phyloP scores from a whole-genome alignment of 495 filamentous ascomycete species.

The Apodospora peruviana region DNA sequence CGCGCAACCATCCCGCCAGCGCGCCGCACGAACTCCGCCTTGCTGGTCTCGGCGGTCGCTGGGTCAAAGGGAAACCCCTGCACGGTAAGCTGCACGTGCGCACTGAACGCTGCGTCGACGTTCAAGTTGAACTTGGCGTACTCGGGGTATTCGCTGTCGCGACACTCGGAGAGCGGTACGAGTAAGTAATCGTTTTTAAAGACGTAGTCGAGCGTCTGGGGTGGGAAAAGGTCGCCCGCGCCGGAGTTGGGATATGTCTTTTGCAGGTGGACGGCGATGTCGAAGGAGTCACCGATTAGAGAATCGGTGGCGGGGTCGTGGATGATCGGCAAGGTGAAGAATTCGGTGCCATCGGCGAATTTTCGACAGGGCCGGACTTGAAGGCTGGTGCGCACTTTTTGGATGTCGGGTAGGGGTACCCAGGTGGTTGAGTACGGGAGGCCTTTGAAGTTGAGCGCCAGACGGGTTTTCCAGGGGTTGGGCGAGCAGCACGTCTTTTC shows the following conservation, averaged over 20 bases:
- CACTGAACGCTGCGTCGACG: constrained; percentile 48
- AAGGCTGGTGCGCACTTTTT: constrained; percentile 38
- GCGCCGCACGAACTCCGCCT: constrained; percentile 43
- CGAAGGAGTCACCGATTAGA: constrained; percentile 55
- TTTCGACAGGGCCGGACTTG: constrained; percentile 42
- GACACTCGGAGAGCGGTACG: constrained; percentile 18
- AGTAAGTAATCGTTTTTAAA: constrained; percentile 19
- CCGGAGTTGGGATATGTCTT: constrained; percentile 37
- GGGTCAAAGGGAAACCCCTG: constrained; percentile 42
- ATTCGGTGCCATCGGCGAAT: constrained; percentile 52
- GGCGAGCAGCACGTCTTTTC: constrained; percentile 30
- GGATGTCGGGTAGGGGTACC: constrained; percentile 46
- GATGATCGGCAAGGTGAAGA: constrained; percentile 56
- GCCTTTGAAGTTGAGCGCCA: constrained; percentile 57
- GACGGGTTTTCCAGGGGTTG: constrained; percentile 58
- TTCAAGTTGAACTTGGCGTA: constrained; percentile 42
- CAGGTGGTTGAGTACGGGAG: constrained; percentile 44
- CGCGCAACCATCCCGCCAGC: constrained; percentile 34
- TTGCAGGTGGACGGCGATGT: constrained; percentile 55
- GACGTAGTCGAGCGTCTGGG: constrained; percentile 11
- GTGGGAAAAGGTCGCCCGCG: constrained; percentile 35
- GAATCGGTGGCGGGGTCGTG: constrained; percentile 34
- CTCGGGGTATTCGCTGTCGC: constrained; percentile 6
- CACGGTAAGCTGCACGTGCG: constrained; percentile 28
- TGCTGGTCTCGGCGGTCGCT: constrained; percentile 29